Percentiles rank a stretch among this genome's conserved stretches.
Conservation (phyloP, 1,139 yeast species). For the Diutina scorzettiae region DNA sequence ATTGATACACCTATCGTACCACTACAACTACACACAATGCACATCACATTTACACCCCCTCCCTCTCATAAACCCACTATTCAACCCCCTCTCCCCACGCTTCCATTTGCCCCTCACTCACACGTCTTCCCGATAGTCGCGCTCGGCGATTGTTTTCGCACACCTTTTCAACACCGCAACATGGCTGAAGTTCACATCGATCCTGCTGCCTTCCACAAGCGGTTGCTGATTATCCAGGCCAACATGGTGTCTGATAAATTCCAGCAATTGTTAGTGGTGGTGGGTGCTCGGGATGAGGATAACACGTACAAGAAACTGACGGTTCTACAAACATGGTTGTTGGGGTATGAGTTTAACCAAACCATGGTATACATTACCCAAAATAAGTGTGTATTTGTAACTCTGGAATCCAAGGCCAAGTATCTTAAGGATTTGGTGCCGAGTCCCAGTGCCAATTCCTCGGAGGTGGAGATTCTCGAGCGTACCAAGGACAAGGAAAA, state of each 20-base stretch:
- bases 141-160: slow-evolving; percentile 6
- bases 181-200: slow-evolving; percentile 25
- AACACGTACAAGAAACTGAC: slow-evolving; percentile 88
- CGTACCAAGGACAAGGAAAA: slow-evolving; percentile 76
- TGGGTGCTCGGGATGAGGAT: slow-evolving; percentile 12
- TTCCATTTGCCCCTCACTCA: background rate
- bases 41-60: no score
- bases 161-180: background rate
- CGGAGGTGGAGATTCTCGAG: slow-evolving; percentile 55
- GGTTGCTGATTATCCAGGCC: slow-evolving; percentile 30
- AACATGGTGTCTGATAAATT: slow-evolving; percentile 33
- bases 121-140: background rate
- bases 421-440: slow-evolving; percentile 47
- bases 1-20: no score
- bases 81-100: background rate
- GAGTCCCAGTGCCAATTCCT: slow-evolving; percentile 25
- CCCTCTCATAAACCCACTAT: no score
- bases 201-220: slow-evolving; percentile 25
- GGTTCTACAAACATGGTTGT: slow-evolving; percentile 79
- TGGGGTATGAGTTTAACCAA: slow-evolving; percentile 93
- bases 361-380: slow-evolving; percentile 62
- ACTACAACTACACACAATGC: no score
- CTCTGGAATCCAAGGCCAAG: slow-evolving; percentile 82
- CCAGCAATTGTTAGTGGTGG: slow-evolving; percentile 10
- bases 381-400: slow-evolving; percentile 52